Evolutionary conservation across 768 basidiomycete species (phyloP).

Genomic region (Omphalotus guepiniiformis): DNA sequence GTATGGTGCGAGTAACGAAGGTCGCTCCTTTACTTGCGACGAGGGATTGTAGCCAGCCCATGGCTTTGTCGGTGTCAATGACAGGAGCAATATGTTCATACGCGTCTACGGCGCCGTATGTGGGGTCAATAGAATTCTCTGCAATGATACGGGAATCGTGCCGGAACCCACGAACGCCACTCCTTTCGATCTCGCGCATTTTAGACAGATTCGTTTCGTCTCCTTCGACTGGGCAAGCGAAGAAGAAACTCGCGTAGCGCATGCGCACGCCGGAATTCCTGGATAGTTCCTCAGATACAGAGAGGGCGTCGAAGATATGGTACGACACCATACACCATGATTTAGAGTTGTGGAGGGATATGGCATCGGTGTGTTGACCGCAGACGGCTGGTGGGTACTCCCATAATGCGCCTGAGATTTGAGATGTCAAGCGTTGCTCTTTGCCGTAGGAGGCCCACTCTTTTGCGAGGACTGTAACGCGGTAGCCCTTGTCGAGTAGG

Average conservation of each 20-base stretch:
- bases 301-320: constrained; percentile 22
- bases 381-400: constrained; percentile 37
- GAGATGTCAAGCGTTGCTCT: constrained; percentile 17
- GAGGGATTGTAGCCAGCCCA: constrained; percentile 27
- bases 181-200: constrained; percentile 22
- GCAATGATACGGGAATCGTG: constrained; percentile 19
- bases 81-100: constrained; percentile 31
- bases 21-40: constrained; percentile 24
- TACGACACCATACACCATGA: constrained; percentile 33
- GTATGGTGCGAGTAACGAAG: constrained; percentile 24
- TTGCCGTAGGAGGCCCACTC: constrained; percentile 19
- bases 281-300: constrained; percentile 14
- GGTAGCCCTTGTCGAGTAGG: constrained; percentile 31
- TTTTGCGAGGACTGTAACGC: constrained; percentile 28
- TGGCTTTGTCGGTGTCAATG: constrained; percentile 33
- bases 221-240: constrained; percentile 22
- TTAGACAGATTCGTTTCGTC: constrained; percentile 24
- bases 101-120: constrained; percentile 28
- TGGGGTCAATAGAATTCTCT: constrained; percentile 23
- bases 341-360: constrained; percentile 29
- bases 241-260: constrained; percentile 32
- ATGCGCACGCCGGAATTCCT: constrained; percentile 29
- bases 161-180: constrained; percentile 23
- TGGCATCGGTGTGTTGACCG: constrained; percentile 32
- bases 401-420: constrained; percentile 28